Percentiles rank a stretch among this genome's conserved stretches.
phyloP scores from a whole-genome alignment of 257 asterid genomes.

The Schizonepeta tenuifolia region DNA sequence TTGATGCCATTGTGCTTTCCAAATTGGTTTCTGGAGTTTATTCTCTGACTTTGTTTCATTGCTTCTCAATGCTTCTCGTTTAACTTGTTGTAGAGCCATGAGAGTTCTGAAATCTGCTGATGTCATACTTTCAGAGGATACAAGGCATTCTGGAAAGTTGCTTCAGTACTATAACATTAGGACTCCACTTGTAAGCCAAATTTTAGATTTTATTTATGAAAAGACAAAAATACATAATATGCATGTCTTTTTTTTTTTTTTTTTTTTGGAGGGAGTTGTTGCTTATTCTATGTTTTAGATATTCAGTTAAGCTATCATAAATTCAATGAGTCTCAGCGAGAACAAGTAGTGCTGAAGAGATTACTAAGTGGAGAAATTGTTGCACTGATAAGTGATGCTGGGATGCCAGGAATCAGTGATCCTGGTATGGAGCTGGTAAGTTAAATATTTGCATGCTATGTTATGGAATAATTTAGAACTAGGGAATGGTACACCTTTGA shows the following conservation, averaged over 20 bases:
- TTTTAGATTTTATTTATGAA: conserved; percentile 26
- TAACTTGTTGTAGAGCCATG: conserved; percentile 62
- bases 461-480: neutral
- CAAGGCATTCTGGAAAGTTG: conserved; percentile 94
- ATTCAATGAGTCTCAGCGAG: conserved; percentile 89
- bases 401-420: conserved; percentile 93
- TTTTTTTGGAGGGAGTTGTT: conserved; percentile 27
- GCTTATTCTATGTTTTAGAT: conserved; percentile 51
- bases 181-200: conserved; percentile 81
- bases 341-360: conserved; percentile 69
- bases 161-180: conserved; percentile 77
- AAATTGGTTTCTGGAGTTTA: neutral
- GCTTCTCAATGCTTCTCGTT: neutral
- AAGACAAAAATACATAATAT: neutral
- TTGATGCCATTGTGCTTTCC: conserved; percentile 6
- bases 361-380: conserved; percentile 76
- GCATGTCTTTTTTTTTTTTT: conserved; percentile 1
- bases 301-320: conserved; percentile 96
- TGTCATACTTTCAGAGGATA: conserved; percentile 89
- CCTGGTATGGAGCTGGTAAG: conserved; percentile 95
- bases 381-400: conserved; percentile 95
- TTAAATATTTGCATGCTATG: conserved; percentile 25
- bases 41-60: conserved; percentile 3
- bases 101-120: conserved; percentile 83
- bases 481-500: neutral